Base-by-base conservation (phyloP, 306 rosid species). In the Vachellia pachyceras region DNA sequence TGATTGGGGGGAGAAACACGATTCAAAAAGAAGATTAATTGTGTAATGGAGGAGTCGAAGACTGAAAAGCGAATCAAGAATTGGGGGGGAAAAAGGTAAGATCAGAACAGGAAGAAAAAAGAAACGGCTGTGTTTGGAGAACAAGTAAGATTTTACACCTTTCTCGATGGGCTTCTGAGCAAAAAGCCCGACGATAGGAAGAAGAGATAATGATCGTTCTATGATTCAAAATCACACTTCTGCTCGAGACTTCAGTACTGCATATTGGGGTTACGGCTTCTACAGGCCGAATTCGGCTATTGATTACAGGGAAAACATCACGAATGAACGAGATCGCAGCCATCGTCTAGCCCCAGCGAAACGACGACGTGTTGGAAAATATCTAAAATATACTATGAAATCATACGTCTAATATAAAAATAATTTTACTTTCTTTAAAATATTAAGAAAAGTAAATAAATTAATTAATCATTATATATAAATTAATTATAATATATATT, bases 151-250 rank as follows among this genome's bases (percentile, higher is more conserved):
- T 36, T 65, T 40, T 74, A 61, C 52, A 50, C 69, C 33, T 79
- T 73, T 44, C 14, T 3, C 70, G 63, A 17, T 10, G 18, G 36
- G 45, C 55, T 61, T 41, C 57, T 25, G 42, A 2, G 18, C 23
- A 25, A 57, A 45, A 41, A 13, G 35, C 37, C 17, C 23, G 37
- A 18, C 4, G 7, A 58, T 50, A 13, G 29, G 72, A 52, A 74
- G 80, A 83, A 83, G 20, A 25, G 18, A 41, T 5, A 68, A 33
- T 17, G 15, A 52, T 25, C 83, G 71, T 36, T 72, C 67, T 60
- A 41, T 11, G 67, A 64, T 80, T 39, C 29, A n/a, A 29, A 41
- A 45, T 79, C 14, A 55, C 8, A 15, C 17, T 17, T 65, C 71
- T 57, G 41, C 33, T 37, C 68, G 10, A 15, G 65, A 68, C 37